Base-by-base conservation (phyloP, 306 rosid genomes). In the Lithocarpus polystachyus region DNA sequence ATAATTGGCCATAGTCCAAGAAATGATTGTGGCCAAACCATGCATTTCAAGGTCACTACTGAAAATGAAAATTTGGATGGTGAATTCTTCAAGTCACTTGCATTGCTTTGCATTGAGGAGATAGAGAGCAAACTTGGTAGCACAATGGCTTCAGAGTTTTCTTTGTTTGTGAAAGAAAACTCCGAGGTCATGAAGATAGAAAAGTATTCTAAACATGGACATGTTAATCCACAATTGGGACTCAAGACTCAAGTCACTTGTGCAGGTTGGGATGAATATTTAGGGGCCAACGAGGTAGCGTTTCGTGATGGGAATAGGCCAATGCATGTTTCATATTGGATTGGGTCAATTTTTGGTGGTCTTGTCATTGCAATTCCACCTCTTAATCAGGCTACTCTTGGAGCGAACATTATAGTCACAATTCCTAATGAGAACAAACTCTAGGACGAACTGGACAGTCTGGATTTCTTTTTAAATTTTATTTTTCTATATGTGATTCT, bases 21-120 rank as follows among this genome's bases (percentile, higher is more conserved):
- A 59, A 78, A 77, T 72, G 83, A 75, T 22, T 54, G 40, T 17
- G 74, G 77, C 45, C 76, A 81, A 73, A 84, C 80, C 52, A 17
- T 84, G 52, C 28, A 77, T 18, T 89, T 87, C 87, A 84, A 52
- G 14, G 64, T 87, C 83, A 23, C 62, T 28, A 11, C 70, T 0
- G 45, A 83, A 9, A 68, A 71, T 5, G 70, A 6, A 2, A 51
- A 45, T n/a, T 75, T 53, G 1, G 54, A 23, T 74, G 48, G 51
- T 12, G 65, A 31, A 3, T 0, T 40, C 57, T 75, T 48, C 70
- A 75, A 17, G 15, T 68, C 76, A 70, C n/a, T 87, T 31, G 90
- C 87, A 24, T 67, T 29, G 88, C 51, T 77, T 29, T 89, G 90
- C 72, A 83, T 91, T 40, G 79, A 81, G 62, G 86, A 87, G n/a